Evolutionary conservation across 164 flowering plant species (phyloP).

Genomic region (Tetrastigma voinierianum): DNA sequence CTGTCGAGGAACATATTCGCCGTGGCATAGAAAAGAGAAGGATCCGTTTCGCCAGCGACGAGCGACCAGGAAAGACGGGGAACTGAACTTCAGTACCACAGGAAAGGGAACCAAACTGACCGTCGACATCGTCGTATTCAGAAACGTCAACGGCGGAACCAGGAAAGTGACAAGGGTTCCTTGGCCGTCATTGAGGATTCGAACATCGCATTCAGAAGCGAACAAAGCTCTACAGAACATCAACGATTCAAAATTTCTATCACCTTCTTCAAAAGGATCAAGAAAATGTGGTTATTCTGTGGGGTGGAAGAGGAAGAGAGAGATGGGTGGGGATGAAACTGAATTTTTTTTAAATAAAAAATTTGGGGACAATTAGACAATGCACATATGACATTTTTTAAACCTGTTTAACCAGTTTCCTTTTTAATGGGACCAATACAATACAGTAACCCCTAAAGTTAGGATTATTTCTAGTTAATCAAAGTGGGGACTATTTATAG

Average conservation of each 20-base stretch:
- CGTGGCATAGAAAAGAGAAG: slow-evolving; percentile 20
- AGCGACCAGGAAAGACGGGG: slow-evolving; percentile 11
- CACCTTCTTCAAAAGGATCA: slow-evolving; percentile 21
- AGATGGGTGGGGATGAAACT: too few species aligned
- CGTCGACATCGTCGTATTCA: slow-evolving; percentile 11
- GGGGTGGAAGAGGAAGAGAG: too few species aligned
- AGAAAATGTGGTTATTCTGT: slow-evolving; percentile 57
- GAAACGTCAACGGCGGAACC: not conserved
- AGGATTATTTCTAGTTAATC: too few species aligned
- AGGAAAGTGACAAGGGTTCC: slow-evolving; percentile 46
- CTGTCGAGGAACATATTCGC: slow-evolving; percentile 7
- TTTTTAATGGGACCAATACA: too few species aligned
- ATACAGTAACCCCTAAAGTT: too few species aligned
- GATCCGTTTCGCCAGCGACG: slow-evolving; percentile 43
- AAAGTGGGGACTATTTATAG: too few species aligned
- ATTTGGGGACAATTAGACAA: too few species aligned
- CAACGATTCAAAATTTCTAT: slow-evolving; percentile 1
- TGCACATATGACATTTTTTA: too few species aligned
- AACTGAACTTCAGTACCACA: not conserved
- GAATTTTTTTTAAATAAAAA: too few species aligned
- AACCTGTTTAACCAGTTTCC: too few species aligned
- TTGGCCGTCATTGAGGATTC: slow-evolving; percentile 47
- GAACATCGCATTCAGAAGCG: slow-evolving; percentile 25
- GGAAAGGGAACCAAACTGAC: slow-evolving; percentile 19
- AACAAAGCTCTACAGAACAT: slow-evolving; percentile 11